Evolutionary conservation across 1,284 basidiomycete species (phyloP).

Genomic region (Malassezia nana): DNA sequence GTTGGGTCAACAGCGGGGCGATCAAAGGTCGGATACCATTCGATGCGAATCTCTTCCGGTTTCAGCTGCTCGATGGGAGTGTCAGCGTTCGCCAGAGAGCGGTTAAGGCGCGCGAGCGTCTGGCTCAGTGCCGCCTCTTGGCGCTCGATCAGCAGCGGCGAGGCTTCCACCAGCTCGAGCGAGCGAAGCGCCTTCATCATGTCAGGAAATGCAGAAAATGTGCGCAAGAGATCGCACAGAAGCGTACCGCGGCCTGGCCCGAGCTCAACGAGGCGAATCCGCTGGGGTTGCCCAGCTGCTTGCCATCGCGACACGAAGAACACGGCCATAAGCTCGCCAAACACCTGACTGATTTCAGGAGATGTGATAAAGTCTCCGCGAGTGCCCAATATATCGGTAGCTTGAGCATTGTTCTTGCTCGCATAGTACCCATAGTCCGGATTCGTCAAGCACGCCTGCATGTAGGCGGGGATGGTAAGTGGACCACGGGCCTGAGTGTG

Average conservation of each 20-base stretch:
- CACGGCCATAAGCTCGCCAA: conserved; percentile 62
- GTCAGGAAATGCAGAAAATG: conserved; percentile 34
- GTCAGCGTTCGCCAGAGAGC: conserved; percentile 24
- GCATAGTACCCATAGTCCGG: conserved; percentile 45
- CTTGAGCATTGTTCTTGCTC: conserved; percentile 9
- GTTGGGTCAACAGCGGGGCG: conserved; percentile 55
- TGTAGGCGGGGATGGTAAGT: conserved; percentile 43
- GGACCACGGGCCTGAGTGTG: conserved; percentile 28
- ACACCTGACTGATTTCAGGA: conserved; percentile 91
- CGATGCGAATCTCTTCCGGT: conserved; percentile 49
- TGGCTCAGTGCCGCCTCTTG: conserved; percentile 26
- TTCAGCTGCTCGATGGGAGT: conserved; percentile 12
- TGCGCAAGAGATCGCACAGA: conserved; percentile 74
- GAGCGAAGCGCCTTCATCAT: conserved; percentile 27
- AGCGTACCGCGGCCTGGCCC: conserved; percentile 90
- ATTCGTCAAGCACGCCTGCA: conserved; percentile 43
- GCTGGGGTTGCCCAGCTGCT: conserved; percentile 53
- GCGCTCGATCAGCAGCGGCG: conserved; percentile 31
- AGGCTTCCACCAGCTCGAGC: conserved; percentile 44
- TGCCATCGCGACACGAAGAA: conserved; percentile 78
- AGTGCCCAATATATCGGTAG: conserved; percentile 64
- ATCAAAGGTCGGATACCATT: conserved; percentile 68
- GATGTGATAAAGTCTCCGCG: conserved; percentile 91
- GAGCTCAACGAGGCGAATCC: conserved; percentile 72
- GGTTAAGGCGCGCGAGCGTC: conserved; percentile 22